Conservation (phyloP, 1,284 basidiomycete species). For the Vanrija sp. region DNA sequence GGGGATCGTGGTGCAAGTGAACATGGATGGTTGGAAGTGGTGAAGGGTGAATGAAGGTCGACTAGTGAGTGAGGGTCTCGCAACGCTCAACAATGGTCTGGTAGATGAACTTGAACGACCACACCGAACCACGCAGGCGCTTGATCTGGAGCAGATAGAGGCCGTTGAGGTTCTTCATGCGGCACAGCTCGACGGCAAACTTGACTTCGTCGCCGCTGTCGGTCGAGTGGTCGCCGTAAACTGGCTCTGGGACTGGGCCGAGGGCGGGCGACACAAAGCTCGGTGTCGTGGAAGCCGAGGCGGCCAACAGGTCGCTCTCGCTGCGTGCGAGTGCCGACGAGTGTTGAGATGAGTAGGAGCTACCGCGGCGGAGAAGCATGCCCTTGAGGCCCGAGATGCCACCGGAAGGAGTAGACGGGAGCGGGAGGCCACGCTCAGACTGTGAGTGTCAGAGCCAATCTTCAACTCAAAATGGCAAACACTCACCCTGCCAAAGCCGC, state of each 20-base stretch:
- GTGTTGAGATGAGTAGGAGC: conserved; percentile 65
- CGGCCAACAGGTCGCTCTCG: conserved; percentile 42
- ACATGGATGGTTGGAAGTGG: too few relatives aligned
- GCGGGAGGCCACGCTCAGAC: conserved; percentile 60
- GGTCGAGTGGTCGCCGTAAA: conserved; percentile 70
- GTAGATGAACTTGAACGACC: conserved; percentile 92
- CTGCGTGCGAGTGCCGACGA: conserved; percentile 26
- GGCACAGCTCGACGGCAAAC: conserved; percentile 85
- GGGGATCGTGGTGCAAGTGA: too few relatives aligned
- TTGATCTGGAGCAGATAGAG: conserved; percentile 86
- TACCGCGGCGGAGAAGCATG: conserved; percentile 78
- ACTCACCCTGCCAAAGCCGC: conserved; percentile 63
- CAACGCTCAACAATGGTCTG: conserved; percentile 71
- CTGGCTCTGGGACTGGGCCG: conserved; percentile 52
- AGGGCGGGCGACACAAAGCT: conserved; percentile 13
- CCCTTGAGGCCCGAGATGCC: conserved; percentile 69
- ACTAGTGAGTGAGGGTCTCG: conserved; percentile 37
- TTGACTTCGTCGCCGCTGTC: conserved; percentile 90
- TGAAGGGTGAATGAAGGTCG: neutral
- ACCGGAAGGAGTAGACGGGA: conserved; percentile 66
- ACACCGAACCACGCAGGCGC: conserved; percentile 82
- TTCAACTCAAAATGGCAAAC: conserved; percentile 49
- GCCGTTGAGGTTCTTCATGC: conserved; percentile 78
- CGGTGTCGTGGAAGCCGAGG: conserved; percentile 37
- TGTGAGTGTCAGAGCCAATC: too few relatives aligned